Conservation (phyloP, 2,329 filamentous ascomycete species). For the Trichoderma gracile region DNA sequence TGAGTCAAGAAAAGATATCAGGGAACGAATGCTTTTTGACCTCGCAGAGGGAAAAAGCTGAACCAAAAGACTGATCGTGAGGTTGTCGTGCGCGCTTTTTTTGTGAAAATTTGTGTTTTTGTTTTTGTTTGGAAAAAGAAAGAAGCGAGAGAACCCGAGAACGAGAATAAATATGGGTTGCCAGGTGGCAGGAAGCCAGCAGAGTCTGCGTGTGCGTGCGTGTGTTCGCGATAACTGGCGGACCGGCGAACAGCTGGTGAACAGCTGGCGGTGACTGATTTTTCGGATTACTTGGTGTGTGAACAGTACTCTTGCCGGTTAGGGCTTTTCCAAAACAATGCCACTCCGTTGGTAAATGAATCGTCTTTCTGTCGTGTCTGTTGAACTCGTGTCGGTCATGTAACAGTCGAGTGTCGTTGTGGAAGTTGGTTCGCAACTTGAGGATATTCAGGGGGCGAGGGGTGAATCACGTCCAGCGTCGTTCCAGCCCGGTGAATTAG, state of each 20-base stretch:
- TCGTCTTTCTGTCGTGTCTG: neutral
- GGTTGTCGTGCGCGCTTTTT: conserved; percentile 4
- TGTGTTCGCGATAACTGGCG: neutral
- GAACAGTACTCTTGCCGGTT: neutral
- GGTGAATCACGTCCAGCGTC: conserved; percentile 28
- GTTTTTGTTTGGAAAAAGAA: conserved; percentile 6
- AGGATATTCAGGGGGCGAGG: conserved; percentile 5
- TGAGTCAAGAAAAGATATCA: conserved; percentile 11
- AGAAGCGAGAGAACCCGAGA: conserved; percentile 12
- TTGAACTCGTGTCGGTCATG: neutral
- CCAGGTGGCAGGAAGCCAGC: conserved; percentile 17
- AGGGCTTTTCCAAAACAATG: neutral
- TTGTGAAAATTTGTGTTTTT: neutral
- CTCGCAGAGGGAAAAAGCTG: conserved; percentile 24
- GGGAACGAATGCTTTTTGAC: conserved; percentile 22
- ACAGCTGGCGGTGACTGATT: conserved; percentile 7
- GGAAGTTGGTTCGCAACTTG: conserved; percentile 8
- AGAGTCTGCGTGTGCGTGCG: neutral
- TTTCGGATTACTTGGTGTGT: neutral
- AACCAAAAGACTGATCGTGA: conserved; percentile 23
- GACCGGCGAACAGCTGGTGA: conserved; percentile 7
- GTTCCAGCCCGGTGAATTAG: conserved; percentile 23
- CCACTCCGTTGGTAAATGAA: neutral
- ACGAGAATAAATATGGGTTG: neutral
- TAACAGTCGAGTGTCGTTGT: conserved; percentile 6